These are phyloP conservation scores for Colletotrichum lini DNA, from an alignment of 2,329 filamentous ascomycete species.

Conservation along the genomic window DNA sequence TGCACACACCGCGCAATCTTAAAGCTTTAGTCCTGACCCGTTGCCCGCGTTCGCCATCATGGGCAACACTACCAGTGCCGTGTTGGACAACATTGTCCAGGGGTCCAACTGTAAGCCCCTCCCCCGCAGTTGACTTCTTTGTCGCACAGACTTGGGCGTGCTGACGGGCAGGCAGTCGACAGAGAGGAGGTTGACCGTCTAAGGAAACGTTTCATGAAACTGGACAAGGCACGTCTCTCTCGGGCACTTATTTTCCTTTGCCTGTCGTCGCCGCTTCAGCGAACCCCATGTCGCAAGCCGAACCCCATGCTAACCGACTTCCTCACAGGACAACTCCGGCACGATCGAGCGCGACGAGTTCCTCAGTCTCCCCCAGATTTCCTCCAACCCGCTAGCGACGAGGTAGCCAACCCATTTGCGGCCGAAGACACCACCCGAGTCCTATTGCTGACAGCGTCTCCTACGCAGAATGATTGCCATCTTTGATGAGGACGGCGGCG, in stretches of 20 bases:
- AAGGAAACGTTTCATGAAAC: constrained; percentile 98
- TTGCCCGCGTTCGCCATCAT: constrained; percentile 56
- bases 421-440: neutral
- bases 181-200: constrained; percentile 96
- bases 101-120: constrained; percentile 87
- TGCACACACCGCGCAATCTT: constrained; percentile 5
- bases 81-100: constrained; percentile 96
- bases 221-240: constrained; percentile 83
- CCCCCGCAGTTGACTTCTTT: constrained; percentile 42
- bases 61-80: constrained; percentile 79
- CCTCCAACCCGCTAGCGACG: constrained; percentile 96
- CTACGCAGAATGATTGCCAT: constrained; percentile 94
- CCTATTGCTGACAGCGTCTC: constrained; percentile 7
- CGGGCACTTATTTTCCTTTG: neutral
- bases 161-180: constrained; percentile 76
- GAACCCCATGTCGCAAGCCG: neutral
- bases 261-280: neutral
- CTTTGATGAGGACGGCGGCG: constrained; percentile 98
- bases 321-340: constrained; percentile 88
- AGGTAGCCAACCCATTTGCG: constrained; percentile 67
- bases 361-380: constrained; percentile 95
- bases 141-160: constrained; percentile 35
- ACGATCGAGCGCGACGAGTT: constrained; percentile 99
- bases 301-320: constrained; percentile 26
- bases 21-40: constrained; percentile 26